These are phyloP conservation scores for Quercus wislizeni DNA, from an alignment of 306 rosid species.

Conservation along the genomic window DNA sequence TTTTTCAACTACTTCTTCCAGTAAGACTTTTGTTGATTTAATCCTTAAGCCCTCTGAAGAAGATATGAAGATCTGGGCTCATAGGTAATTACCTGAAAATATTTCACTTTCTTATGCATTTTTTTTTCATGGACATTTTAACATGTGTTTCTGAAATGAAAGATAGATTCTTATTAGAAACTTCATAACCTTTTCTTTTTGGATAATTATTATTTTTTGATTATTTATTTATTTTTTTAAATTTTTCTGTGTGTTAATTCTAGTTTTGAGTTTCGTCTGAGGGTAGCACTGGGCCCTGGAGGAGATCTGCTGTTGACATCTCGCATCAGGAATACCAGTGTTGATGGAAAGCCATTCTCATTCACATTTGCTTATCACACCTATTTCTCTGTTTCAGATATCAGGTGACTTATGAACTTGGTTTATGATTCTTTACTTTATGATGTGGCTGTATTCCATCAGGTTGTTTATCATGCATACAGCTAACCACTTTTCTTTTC, in stretches of 20 bases:
- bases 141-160: neutral
- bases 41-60: constrained; percentile 82
- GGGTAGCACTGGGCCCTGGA: constrained; percentile 87
- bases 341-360: constrained; percentile 86
- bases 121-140: neutral
- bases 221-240: neutral
- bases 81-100: constrained; percentile 45
- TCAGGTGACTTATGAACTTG: constrained; percentile 50
- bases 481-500: neutral
- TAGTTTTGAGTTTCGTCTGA: constrained; percentile 85
- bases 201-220: neutral
- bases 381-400: constrained; percentile 87
- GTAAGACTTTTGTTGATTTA: constrained; percentile 74
- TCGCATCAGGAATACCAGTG: constrained; percentile 80
- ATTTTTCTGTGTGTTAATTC: constrained; percentile 24
- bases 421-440: constrained; percentile 3
- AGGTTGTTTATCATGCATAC: constrained; percentile 1
- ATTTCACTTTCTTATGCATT: neutral
- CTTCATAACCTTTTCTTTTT: neutral
- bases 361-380: constrained; percentile 97
- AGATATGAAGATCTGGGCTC: constrained; percentile 82
- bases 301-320: constrained; percentile 91
- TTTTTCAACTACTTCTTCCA: constrained; percentile 54
- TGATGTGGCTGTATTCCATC: neutral
- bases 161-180: neutral